Conservation (phyloP, 1,284 basidiomycete genomes). For the Pascua sp. region DNA sequence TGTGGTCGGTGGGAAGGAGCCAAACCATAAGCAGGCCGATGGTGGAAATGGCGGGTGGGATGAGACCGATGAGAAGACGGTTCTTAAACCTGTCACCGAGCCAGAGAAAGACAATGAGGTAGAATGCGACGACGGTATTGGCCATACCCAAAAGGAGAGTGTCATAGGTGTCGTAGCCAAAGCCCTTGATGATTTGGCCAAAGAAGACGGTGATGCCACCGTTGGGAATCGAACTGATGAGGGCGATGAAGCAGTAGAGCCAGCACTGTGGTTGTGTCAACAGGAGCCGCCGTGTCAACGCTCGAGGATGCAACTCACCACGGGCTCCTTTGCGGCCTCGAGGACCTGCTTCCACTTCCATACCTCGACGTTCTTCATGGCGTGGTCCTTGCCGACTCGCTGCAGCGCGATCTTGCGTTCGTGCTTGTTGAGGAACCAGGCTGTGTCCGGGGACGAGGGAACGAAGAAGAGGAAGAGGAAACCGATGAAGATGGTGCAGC, state of each 20-base stretch:
- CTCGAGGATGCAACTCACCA: neutral
- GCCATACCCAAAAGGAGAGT: constrained; percentile 18
- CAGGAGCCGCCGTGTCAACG: neutral
- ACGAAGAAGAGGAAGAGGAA: constrained; percentile 25
- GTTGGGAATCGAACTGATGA: constrained; percentile 15
- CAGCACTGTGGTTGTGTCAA: constrained; percentile 7
- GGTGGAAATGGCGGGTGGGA: constrained; percentile 13
- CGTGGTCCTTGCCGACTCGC: constrained; percentile 32
- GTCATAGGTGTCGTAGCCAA: constrained; percentile 14
- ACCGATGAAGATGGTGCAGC: constrained; percentile 18
- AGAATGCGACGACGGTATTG: constrained; percentile 13
- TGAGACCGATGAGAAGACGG: constrained; percentile 11
- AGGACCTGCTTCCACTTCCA: constrained; percentile 27
- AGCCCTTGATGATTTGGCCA: constrained; percentile 19
- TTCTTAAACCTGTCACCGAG: constrained; percentile 14
- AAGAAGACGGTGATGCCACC: constrained; percentile 23
- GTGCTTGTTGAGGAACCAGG: constrained; percentile 26
- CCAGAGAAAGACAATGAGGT: constrained; percentile 13
- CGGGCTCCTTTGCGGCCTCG: constrained; percentile 26
- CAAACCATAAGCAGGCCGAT: constrained; percentile 20
- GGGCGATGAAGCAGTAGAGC: constrained; percentile 5
- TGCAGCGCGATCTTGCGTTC: constrained; percentile 31
- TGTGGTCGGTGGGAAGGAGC: neutral
- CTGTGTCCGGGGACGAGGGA: constrained; percentile 27
- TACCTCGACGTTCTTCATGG: constrained; percentile 31